Base-by-base conservation (phyloP, 1,284 basidiomycete species). In the Ganoderma meredithae region DNA sequence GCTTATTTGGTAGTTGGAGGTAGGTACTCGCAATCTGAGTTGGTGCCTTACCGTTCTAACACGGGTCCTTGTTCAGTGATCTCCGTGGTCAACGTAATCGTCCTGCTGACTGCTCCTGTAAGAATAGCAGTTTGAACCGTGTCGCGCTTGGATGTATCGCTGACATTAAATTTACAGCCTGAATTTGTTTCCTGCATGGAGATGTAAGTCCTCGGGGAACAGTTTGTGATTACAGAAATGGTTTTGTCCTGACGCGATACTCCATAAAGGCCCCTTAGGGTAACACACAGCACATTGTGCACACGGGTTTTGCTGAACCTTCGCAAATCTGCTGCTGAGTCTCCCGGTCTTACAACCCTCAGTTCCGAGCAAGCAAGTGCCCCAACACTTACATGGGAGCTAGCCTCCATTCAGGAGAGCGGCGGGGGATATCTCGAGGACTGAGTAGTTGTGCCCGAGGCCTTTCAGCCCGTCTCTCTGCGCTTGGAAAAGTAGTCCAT, bases 221-320 rank as follows among this genome's bases (percentile, higher is more conserved):
- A 44, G n/a, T 25, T 41, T 12, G 8, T 17, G 12, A 17, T 41
- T 1, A 41, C 12, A 41, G 44, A n/a, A n/a, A 22, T 19, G 36
- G 12, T 31, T 52, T 31, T 9, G 17, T 47, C n/a, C 43, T 27
- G 12, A 44, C 17, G 25, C 10, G 2, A 13, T 1, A 47, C 43
- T 19, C 17, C 22, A 49, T 49, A 62, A 22, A 64, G 63, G 41
- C 63, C 43, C 1, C 41, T 64, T 5, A 41, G 63, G 12, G 63
- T 59, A 19, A n/a, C 59, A 3, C 63, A 64, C 33, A 64, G 55
- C 43, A 39, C 63, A 8, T 55, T 64, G 15, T 58, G 55, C 41
- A 33, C 55, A 43, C 63, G 63, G 19, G 63, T 64, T 0, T 43
- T 64, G 27, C 41, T 64, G 36, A 64, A 64, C 63, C 63, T 64